Conservation (phyloP, 2,329 filamentous ascomycete species). For the Phaeosphaeriaceae sp. region DNA sequence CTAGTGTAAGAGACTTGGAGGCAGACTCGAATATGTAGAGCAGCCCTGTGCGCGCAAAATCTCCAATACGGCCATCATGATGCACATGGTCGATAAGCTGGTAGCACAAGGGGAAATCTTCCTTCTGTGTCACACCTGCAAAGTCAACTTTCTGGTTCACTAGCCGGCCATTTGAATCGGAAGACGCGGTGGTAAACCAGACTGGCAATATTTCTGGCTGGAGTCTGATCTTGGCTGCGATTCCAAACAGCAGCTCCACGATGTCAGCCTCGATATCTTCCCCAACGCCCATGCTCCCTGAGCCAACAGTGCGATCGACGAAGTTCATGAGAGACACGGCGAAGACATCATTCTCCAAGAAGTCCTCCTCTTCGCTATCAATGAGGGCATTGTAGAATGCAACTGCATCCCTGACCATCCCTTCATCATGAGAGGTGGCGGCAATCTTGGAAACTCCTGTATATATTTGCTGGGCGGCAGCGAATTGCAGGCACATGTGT, state of each 20-base stretch:
- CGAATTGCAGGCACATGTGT: slow-evolving; percentile 89
- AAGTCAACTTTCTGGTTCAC: slow-evolving; percentile 70
- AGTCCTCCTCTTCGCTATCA: slow-evolving; percentile 95
- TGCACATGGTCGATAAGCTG: slow-evolving; percentile 96
- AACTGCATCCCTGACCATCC: slow-evolving; percentile 83
- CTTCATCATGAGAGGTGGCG: slow-evolving; percentile 81
- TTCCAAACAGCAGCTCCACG: slow-evolving; percentile 92
- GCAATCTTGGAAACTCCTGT: slow-evolving; percentile 89
- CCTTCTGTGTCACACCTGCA: slow-evolving; percentile 81
- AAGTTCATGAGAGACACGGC: slow-evolving; percentile 87
- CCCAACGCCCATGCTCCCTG: slow-evolving; percentile 74
- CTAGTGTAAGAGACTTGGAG: slow-evolving; percentile 78
- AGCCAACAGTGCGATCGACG: slow-evolving; percentile 76
- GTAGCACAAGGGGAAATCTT: slow-evolving; percentile 96
- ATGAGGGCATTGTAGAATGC: slow-evolving; percentile 89
- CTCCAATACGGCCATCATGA: slow-evolving; percentile 89
- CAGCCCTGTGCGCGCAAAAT: slow-evolving; percentile 92
- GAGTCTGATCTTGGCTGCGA: slow-evolving; percentile 92
- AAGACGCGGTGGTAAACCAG: slow-evolving; percentile 75
- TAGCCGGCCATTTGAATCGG: slow-evolving; percentile 49
- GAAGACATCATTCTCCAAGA: slow-evolving; percentile 85
- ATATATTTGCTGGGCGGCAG: slow-evolving; percentile 85
- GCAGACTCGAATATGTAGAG: slow-evolving; percentile 96
- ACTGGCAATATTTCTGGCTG: slow-evolving; percentile 85
- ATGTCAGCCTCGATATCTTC: slow-evolving; percentile 85